These are phyloP conservation scores for Metroxylon sagu DNA, from an alignment of 176 grass and related monocot species.

Conservation along the genomic window DNA sequence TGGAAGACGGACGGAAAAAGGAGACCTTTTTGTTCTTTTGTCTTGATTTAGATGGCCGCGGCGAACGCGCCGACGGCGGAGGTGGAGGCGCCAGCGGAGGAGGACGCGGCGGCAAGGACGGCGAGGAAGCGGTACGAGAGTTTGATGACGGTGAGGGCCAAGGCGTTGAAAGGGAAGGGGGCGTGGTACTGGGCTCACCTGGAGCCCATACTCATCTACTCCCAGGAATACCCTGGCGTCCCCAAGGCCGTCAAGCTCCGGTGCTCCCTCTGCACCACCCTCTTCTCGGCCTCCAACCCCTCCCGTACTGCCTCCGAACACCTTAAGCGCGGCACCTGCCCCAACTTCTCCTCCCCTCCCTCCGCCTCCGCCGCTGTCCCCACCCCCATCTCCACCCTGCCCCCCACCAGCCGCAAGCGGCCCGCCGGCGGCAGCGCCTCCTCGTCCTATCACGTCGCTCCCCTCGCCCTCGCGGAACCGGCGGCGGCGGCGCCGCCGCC, in stretches of 20 bases:
- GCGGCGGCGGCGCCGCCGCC: slow-evolving; percentile 15
- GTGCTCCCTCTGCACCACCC: slow-evolving; percentile 40
- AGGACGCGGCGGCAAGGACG: slow-evolving; percentile 27
- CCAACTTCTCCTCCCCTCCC: slow-evolving; percentile 57
- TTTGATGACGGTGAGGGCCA: slow-evolving; percentile 49
- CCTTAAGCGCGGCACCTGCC: slow-evolving; percentile 68
- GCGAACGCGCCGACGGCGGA: slow-evolving; percentile 29
- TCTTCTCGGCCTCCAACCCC: slow-evolving; percentile 64
- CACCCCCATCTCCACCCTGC: too few species aligned
- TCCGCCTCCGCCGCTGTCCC: slow-evolving; percentile 39
- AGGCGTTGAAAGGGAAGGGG: slow-evolving; percentile 70
- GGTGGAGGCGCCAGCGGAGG: slow-evolving; percentile 20
- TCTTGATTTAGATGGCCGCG: not conserved
- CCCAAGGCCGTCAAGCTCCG: slow-evolving; percentile 42
- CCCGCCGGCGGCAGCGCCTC: not conserved
- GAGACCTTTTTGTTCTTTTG: too few species aligned
- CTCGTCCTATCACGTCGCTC: not conserved
- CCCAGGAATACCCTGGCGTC: slow-evolving; percentile 23
- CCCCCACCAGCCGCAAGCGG: not conserved
- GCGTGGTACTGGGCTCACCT: slow-evolving; percentile 83
- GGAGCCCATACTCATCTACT: slow-evolving; percentile 48
- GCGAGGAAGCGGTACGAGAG: slow-evolving; percentile 43
- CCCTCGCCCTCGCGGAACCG: slow-evolving; percentile 21
- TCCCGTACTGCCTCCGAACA: slow-evolving; percentile 74
- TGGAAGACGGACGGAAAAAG: too few species aligned